phyloP scores from a whole-genome alignment of 148 eudicot genomes.

The Cornus kousa region DNA sequence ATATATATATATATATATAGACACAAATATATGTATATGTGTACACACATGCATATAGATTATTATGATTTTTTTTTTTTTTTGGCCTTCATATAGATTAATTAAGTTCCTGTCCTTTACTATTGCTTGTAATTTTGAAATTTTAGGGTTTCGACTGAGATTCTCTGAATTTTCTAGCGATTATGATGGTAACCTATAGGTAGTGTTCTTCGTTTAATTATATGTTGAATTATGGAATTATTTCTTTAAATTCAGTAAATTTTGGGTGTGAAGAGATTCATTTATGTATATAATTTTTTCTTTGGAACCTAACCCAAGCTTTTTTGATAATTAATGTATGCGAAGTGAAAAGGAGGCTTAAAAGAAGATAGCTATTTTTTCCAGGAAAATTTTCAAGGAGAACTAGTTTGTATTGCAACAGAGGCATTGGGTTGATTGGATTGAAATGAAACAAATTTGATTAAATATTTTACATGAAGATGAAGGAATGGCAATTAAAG shows the following conservation, averaged over 20 bases:
- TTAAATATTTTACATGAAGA: no score
- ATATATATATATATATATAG: neutral
- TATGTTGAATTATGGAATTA: neutral
- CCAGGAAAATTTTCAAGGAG: no score
- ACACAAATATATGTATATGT: neutral
- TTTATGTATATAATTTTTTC: neutral
- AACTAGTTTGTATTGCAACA: neutral
- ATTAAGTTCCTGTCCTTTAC: neutral
- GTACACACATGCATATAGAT: neutral
- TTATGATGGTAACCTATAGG: neutral
- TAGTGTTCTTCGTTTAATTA: neutral
- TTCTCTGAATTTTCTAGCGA: neutral
- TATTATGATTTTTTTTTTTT: no score
- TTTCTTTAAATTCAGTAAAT: neutral
- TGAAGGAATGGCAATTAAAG: no score
- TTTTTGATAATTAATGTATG: neutral
- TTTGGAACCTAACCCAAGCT: neutral
- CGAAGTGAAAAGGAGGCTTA: neutral
- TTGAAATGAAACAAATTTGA: no score
- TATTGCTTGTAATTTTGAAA: neutral
- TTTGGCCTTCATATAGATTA: neutral
- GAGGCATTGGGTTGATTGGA: neutral
- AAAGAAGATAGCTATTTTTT: no score
- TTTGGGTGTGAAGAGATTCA: neutral
- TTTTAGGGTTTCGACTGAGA: slow-evolving; percentile 3